phyloP scores from a whole-genome alignment of 1,284 basidiomycete species.

The Ganoderma sp. region DNA sequence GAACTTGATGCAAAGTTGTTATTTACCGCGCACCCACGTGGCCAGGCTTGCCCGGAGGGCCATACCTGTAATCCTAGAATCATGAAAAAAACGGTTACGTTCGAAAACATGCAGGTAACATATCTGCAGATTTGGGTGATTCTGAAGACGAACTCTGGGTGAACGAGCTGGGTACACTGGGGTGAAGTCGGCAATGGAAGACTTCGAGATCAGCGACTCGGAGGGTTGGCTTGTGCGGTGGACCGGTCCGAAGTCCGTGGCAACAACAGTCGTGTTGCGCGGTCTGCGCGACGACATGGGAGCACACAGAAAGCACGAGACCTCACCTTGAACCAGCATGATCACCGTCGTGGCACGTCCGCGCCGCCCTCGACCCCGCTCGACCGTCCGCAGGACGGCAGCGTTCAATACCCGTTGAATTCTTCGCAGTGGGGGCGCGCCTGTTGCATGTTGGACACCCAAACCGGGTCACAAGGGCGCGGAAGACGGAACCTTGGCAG shows the following conservation, averaged over 20 bases:
- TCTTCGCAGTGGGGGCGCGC: neutral
- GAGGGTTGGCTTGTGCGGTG: neutral
- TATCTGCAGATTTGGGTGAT: neutral
- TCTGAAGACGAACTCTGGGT: neutral
- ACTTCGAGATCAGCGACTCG: too few relatives aligned
- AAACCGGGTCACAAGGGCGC: neutral
- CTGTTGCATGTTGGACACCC: neutral
- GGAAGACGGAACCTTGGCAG: slow-evolving; percentile 5
- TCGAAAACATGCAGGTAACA: neutral
- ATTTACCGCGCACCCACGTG: too few relatives aligned
- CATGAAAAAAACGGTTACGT: neutral
- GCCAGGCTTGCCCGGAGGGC: too few relatives aligned
- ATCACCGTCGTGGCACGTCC: neutral
- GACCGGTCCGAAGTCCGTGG: neutral
- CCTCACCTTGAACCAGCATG: neutral
- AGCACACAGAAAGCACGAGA: neutral
- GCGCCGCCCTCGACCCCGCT: neutral
- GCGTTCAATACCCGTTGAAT: neutral
- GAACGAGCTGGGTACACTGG: neutral
- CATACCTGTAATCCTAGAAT: neutral
- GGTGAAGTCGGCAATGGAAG: too few relatives aligned
- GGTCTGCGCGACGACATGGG: neutral
- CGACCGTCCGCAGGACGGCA: neutral
- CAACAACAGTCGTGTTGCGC: neutral
- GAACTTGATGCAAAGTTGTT: too few relatives aligned